Percentiles rank a stretch among this genome's conserved stretches.
These are phyloP conservation scores for Allantophomopsis lycopodina DNA, from an alignment of 2,329 filamentous ascomycete species.

Conservation along the genomic window DNA sequence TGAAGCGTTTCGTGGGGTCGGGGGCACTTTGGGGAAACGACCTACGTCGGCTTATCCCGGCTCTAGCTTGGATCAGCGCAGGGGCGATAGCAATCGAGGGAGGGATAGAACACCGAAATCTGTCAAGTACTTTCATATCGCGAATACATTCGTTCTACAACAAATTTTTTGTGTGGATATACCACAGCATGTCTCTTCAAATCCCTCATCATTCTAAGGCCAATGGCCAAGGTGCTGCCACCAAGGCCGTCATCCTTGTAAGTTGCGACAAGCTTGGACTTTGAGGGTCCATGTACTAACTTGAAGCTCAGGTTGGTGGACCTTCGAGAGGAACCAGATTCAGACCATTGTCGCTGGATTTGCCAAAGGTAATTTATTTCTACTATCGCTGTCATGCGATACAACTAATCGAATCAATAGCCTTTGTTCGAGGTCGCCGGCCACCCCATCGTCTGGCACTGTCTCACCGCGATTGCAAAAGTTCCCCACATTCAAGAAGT, in stretches of 20 bases:
- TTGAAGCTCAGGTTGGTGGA: conserved; percentile 61
- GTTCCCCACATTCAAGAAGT: conserved; percentile 91
- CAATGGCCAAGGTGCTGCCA: conserved; percentile 41
- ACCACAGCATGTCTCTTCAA: conserved; percentile 25
- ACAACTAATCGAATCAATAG: conserved; percentile 27
- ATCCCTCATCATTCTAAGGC: conserved; percentile 29
- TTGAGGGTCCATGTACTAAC: conserved; percentile 6
- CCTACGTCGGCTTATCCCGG: too few relatives aligned
- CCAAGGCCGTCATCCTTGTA: conserved; percentile 93
- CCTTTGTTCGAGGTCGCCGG: conserved; percentile 97
- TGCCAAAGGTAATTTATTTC: conserved; percentile 63
- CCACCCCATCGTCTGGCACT: conserved; percentile 97
- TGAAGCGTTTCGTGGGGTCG: too few relatives aligned
- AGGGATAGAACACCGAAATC: too few relatives aligned
- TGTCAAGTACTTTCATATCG: too few relatives aligned
- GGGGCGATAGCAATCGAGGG: too few relatives aligned
- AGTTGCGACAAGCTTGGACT: conserved; percentile 15
- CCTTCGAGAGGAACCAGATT: conserved; percentile 93
- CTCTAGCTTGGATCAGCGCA: too few relatives aligned
- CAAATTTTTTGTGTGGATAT: background rate
- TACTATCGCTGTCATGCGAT: conserved; percentile 8
- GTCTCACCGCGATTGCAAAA: conserved; percentile 80
- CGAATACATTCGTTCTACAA: too few relatives aligned
- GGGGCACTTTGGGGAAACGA: too few relatives aligned
- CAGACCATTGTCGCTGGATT: conserved; percentile 84